Conservation (phyloP, 2,329 filamentous ascomycete species). For the Rhexocercosporidium sp. region DNA sequence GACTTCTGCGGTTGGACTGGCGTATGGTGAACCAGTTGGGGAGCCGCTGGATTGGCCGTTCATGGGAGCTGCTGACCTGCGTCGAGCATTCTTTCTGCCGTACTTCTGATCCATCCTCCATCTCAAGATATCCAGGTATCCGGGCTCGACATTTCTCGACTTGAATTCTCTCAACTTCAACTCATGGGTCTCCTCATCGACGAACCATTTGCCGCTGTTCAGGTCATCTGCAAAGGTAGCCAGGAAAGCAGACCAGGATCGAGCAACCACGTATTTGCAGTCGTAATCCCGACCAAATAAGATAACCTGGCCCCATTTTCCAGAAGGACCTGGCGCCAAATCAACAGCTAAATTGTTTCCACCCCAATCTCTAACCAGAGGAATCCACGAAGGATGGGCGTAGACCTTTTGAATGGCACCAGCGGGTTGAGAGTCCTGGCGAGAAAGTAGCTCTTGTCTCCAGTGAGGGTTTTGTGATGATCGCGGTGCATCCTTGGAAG, state of each 20-base stretch:
- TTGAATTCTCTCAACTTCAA: constrained; percentile 94
- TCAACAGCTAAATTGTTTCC: constrained; percentile 97
- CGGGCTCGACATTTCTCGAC: constrained; percentile 84
- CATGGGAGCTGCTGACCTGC: constrained; percentile 54
- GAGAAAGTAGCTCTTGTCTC: constrained; percentile 82
- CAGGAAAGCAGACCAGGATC: constrained; percentile 88
- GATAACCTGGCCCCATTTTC: constrained; percentile 96
- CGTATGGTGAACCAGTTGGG: constrained; percentile 65
- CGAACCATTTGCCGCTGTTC: constrained; percentile 84
- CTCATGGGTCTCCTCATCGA: constrained; percentile 91
- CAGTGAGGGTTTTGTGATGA: constrained; percentile 66
- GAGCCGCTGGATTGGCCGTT: constrained; percentile 46
- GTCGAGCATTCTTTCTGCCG: constrained; percentile 60
- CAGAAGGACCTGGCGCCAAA: constrained; percentile 85
- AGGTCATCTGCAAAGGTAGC: constrained; percentile 90
- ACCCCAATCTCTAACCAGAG: constrained; percentile 95
- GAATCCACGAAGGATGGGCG: constrained; percentile 93
- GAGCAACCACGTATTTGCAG: constrained; percentile 94
- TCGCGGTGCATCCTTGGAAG: constrained; percentile 65
- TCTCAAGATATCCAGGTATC: constrained; percentile 91
- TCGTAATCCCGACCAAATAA: constrained; percentile 97
- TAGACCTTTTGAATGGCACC: constrained; percentile 91
- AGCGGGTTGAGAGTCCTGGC: constrained; percentile 87
- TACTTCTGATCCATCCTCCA: constrained; percentile 97
- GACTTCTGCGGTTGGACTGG: constrained; percentile 65